Evolutionary conservation across 176 grass and related monocot genomes (phyloP), one percentile per base, ranked within the genome.

Genomic region (Bromus sterilis): DNA sequence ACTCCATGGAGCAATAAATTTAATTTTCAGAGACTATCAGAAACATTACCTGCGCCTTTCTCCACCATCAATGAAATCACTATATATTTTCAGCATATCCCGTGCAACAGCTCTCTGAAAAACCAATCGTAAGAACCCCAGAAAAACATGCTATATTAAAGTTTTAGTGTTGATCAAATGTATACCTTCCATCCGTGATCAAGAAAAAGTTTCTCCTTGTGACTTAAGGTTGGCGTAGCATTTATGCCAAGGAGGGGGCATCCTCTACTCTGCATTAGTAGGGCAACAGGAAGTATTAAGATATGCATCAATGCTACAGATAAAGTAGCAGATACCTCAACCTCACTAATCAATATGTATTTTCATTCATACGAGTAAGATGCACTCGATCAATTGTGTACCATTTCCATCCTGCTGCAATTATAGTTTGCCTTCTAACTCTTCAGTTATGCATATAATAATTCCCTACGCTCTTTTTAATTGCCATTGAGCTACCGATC

Each of bases 11-110:
- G 11, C 24, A 56, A 63, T 12, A 55, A 76, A 86, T 55, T 7
- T 72, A 59, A 53, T 71, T 78, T 41, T 71, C 49, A 80, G 10
- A 75, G 40, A 64, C 3, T 55, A 78, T 24, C 59, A 25, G 37
- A 85, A 85, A 78, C 32, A 78, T 60, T 89, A 98, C 95, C 86
- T 89, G 74, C 84, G 90, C 35, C 84, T 98, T 79, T 98, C 95
- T 82, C 91, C 82, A 82, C 29, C 73, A 33, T 98, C 92, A 23
- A 98, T 89, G 56, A 93, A 98, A 83, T 93, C 95, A 80, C 93
- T 92, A 46, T 98, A 98, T 76, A 98, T 94, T 88, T 14, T 93
- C 79, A 98, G 86, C 92, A 98, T 98, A 82, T 98, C 92, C 92
- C 95, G 82, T 12, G 90, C 90, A 88, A 88, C 90, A 82, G 92